phyloP scores from a whole-genome alignment of 768 basidiomycete genomes.

The Antrodiella citrinella region DNA sequence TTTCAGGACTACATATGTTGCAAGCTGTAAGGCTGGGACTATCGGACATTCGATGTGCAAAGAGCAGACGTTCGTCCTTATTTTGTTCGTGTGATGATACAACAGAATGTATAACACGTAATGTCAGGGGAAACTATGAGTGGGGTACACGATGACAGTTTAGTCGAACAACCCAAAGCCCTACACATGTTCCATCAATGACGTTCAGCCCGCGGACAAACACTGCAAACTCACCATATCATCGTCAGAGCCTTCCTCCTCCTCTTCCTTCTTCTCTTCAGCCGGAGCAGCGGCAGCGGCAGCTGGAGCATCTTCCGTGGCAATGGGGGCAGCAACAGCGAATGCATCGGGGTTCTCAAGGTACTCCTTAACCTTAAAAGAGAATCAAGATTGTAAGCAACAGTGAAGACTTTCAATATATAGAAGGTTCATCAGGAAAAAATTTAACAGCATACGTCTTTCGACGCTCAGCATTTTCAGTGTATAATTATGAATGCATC shows the following conservation, averaged over 20 bases:
- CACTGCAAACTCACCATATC: constrained; percentile 75
- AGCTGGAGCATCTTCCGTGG: constrained; percentile 39
- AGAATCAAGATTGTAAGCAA: constrained; percentile 18
- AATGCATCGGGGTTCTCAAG: constrained; percentile 99
- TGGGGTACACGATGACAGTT: constrained; percentile 5
- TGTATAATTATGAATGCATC: constrained; percentile 39
- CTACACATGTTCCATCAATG: constrained; percentile 32
- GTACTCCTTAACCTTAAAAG: constrained; percentile 88
- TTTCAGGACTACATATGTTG: too few relatives aligned
- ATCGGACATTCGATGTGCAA: too few relatives aligned
- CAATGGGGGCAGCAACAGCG: constrained; percentile 67
- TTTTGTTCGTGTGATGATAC: neutral
- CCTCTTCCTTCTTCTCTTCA: constrained; percentile 64
- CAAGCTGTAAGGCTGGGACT: too few relatives aligned
- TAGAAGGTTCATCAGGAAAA: constrained; percentile 20
- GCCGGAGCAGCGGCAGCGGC: constrained; percentile 50
- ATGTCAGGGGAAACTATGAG: neutral
- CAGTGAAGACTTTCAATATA: constrained; percentile 27
- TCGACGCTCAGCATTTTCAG: constrained; percentile 79
- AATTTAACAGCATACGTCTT: constrained; percentile 30
- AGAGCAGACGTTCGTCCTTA: neutral
- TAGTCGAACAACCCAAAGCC: constrained; percentile 96
- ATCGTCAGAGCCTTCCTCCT: constrained; percentile 81
- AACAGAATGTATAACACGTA: neutral
- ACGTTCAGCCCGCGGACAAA: neutral